Conservation (phyloP, 495 filamentous ascomycete genomes). For the Jackrogersella minutella region DNA sequence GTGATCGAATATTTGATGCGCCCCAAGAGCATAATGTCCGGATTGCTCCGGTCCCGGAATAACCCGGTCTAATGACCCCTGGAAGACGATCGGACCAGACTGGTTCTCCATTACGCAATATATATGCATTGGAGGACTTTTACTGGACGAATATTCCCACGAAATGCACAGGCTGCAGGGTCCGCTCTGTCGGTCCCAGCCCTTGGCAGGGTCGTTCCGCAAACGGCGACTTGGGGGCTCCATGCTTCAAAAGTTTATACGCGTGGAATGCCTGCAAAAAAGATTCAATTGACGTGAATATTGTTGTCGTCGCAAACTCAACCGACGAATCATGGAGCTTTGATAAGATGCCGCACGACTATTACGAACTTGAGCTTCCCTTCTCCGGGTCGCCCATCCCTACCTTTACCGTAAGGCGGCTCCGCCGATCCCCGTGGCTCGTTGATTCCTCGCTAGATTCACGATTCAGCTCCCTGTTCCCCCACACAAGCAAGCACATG, state of each 20-base stretch:
- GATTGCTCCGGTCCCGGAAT: conserved; percentile 31
- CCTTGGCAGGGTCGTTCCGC: conserved; percentile 38
- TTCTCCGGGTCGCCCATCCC: conserved; percentile 32
- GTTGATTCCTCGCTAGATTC: conserved; percentile 21
- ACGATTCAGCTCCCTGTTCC: conserved; percentile 31
- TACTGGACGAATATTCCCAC: conserved; percentile 18
- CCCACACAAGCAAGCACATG: conserved; percentile 32
- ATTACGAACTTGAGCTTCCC: conserved; percentile 33
- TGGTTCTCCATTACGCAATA: conserved; percentile 35
- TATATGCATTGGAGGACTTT: conserved; percentile 19
- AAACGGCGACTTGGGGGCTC: conserved; percentile 22
- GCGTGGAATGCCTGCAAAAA: conserved; percentile 12
- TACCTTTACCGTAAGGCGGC: conserved; percentile 30
- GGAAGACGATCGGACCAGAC: conserved; percentile 6
- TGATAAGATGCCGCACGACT: conserved; percentile 41
- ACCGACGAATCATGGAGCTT: conserved; percentile 28
- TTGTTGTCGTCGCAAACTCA: conserved; percentile 38
- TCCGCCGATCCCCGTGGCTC: conserved; percentile 13
- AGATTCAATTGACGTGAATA: conserved; percentile 35
- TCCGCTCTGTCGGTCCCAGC: conserved; percentile 19
- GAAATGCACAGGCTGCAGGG: conserved; percentile 36
- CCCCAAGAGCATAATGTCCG: not conserved
- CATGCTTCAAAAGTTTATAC: conserved; percentile 5
- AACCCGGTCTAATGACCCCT: conserved; percentile 13
- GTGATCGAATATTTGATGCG: conserved; percentile 1